phyloP scores from a whole-genome alignment of 2,329 filamentous ascomycete genomes.

The Scleromitrula shiraiana region DNA sequence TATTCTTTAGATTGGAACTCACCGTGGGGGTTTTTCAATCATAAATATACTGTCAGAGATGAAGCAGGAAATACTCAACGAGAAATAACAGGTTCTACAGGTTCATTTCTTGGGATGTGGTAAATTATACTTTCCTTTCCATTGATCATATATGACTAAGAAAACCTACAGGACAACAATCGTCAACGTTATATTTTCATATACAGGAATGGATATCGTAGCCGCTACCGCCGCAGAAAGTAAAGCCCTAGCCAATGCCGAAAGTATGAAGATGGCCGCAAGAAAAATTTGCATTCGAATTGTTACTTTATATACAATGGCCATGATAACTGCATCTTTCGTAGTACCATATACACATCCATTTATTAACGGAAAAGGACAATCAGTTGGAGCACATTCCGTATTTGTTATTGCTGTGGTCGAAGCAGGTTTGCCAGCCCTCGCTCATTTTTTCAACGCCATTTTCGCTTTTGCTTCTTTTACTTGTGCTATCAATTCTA shows the following conservation, averaged over 20 bases:
- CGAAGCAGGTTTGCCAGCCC: slow-evolving; percentile 31
- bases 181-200: slow-evolving; percentile 29
- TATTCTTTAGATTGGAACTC: slow-evolving; percentile 27
- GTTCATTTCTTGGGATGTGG: slow-evolving; percentile 34
- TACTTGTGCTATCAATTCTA: slow-evolving; percentile 32
- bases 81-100: slow-evolving; percentile 29
- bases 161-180: slow-evolving; percentile 30
- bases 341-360: slow-evolving; percentile 33
- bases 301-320: slow-evolving; percentile 26
- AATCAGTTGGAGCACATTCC: slow-evolving; percentile 31
- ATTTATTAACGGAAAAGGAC: slow-evolving; percentile 34
- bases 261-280: slow-evolving; percentile 36
- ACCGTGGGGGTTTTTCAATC: slow-evolving; percentile 34
- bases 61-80: slow-evolving; percentile 26
- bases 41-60: slow-evolving; percentile 28
- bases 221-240: slow-evolving; percentile 33
- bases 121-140: slow-evolving; percentile 15
- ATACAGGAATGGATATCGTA: slow-evolving; percentile 32
- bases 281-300: slow-evolving; percentile 34
- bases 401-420: slow-evolving; percentile 34
- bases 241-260: slow-evolving; percentile 30
- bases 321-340: slow-evolving; percentile 27
- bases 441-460: slow-evolving; percentile 28
- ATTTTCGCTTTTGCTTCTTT: slow-evolving; percentile 34
- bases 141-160: not conserved